phyloP scores from a whole-genome alignment of 176 grass and related monocot species.

The Rhynchospora tenuis region DNA sequence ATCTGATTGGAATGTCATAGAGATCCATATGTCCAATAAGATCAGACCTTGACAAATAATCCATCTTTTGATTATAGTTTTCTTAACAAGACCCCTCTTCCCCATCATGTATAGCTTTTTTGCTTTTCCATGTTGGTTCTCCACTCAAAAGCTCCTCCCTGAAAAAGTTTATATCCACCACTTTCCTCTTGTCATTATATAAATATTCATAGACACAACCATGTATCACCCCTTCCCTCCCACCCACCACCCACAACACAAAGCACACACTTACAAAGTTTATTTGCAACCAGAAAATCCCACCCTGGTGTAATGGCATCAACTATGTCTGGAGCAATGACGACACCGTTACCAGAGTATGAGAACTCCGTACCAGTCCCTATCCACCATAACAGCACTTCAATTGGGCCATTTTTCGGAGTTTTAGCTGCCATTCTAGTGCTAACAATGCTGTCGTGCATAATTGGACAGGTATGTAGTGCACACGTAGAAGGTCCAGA shows the following conservation, averaged over 20 bases:
- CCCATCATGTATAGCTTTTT: constrained; percentile 8
- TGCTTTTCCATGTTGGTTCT: constrained; percentile 35
- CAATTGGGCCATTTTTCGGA: constrained; percentile 53
- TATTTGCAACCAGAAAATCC: constrained; percentile 16
- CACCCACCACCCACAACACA: constrained; percentile 3
- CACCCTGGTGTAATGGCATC: constrained; percentile 35
- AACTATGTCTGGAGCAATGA: constrained; percentile 29
- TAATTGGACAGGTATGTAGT: constrained; percentile 47
- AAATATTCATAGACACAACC: constrained; percentile 24
- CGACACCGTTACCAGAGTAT: constrained; percentile 29
- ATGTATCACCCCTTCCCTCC: constrained; percentile 17
- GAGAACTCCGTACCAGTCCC: constrained; percentile 20
- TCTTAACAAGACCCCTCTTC: constrained; percentile 16
- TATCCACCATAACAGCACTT: constrained; percentile 8
- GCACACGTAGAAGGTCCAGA: constrained; percentile 42
- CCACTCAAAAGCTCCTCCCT: constrained; percentile 35
- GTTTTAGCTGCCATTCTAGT: constrained; percentile 58
- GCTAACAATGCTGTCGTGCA: constrained; percentile 59
- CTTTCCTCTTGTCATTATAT: constrained; percentile 11
- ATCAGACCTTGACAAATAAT: constrained; percentile 18
- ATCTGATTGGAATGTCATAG: constrained; percentile 18
- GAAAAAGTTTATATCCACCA: no score
- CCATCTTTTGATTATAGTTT: constrained; percentile 13
- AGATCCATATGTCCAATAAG: constrained; percentile 16
- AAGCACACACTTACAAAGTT: constrained; percentile 8